Base-by-base conservation (phyloP, 805 yeast genomes). In the Metschnikowia noctiluminum region DNA sequence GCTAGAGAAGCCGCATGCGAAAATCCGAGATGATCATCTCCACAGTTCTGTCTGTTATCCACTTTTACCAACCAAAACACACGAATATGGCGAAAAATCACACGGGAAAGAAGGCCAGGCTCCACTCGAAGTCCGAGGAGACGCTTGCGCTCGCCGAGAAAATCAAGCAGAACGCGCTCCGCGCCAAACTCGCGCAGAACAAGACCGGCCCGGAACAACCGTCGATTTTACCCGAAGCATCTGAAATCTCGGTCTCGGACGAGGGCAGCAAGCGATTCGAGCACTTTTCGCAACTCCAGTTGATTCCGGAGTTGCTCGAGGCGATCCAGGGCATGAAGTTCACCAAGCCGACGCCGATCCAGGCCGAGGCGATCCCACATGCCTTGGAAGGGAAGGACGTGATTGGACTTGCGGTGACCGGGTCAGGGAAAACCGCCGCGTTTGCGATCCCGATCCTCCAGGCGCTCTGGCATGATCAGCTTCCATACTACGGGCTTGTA, bases 361-460 rank as follows among this genome's bases (percentile, higher is more conserved):
- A 92, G 70, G 79, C 85, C 7, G 89, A 89, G 66, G 80, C 97
- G 11, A 87, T 92, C 53, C 98, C 98, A 1, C 86, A 87, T 56
- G 97, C 96, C 3, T 69, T 94, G 15, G 81, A 85, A 56, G 97
- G 97, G 3, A 82, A 89, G 55, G 99, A 92, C 69, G 85, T 92
- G 41, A 90, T 92, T 62, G 99, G 99, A 12, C 77, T 92, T 53
- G 99, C 99, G 0, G 97, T 92, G 62, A 92, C 99, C 0, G 99
- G 99, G 40, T 89, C 97, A 4, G 99, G 99, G 55, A 92, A 92
- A 68, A 94, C 99, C 0, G 99, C 98, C 0, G 99, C 99, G 0
- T 94, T 94, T 75, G 97, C 98, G 8, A 82, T 94, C 44, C 99
- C 99, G 1, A 89, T 94, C 40, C 75, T 94, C 31, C 97, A 94